phyloP scores from a whole-genome alignment of 2,329 filamentous ascomycete species.

The Sclerotinia sclerotiorum region DNA sequence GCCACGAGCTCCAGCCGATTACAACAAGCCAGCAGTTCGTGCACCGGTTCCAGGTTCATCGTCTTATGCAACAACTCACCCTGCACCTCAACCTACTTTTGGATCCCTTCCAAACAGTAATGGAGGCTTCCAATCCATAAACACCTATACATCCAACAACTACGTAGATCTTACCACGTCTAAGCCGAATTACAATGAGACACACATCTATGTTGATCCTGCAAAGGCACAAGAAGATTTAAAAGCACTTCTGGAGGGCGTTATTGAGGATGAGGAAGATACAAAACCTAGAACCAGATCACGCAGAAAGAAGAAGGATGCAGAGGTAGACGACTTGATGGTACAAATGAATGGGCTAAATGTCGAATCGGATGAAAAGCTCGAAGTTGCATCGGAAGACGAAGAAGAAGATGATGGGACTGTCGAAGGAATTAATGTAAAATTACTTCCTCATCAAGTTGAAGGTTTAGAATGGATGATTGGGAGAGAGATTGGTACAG shows the following conservation, averaged over 20 bases:
- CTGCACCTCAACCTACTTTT: conserved; percentile 34
- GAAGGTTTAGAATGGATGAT: conserved; percentile 95
- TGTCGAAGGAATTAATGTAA: conserved; percentile 81
- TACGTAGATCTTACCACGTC: conserved; percentile 39
- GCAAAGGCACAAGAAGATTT: conserved; percentile 72
- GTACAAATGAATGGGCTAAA: conserved; percentile 43
- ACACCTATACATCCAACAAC: conserved; percentile 32
- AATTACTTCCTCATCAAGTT: conserved; percentile 88
- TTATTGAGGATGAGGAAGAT: conserved; percentile 66
- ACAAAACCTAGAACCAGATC: conserved; percentile 43
- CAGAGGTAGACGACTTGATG: conserved; percentile 38
- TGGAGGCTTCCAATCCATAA: conserved; percentile 37
- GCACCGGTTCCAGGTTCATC: conserved; percentile 31
- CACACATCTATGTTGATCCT: conserved; percentile 52
- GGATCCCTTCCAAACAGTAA: conserved; percentile 38
- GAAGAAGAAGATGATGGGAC: conserved; percentile 59
- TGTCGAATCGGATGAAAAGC: conserved; percentile 45
- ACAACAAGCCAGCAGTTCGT: conserved; percentile 30
- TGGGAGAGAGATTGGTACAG: conserved; percentile 81
- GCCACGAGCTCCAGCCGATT: conserved; percentile 34
- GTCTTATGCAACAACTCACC: conserved; percentile 37
- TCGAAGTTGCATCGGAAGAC: conserved; percentile 42
- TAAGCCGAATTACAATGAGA: conserved; percentile 31
- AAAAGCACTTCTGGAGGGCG: conserved; percentile 79
- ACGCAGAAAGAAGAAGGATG: conserved; percentile 43